These are phyloP conservation scores for Heteromeles arbutifolia DNA, from an alignment of 306 rosid species.

Conservation along the genomic window DNA sequence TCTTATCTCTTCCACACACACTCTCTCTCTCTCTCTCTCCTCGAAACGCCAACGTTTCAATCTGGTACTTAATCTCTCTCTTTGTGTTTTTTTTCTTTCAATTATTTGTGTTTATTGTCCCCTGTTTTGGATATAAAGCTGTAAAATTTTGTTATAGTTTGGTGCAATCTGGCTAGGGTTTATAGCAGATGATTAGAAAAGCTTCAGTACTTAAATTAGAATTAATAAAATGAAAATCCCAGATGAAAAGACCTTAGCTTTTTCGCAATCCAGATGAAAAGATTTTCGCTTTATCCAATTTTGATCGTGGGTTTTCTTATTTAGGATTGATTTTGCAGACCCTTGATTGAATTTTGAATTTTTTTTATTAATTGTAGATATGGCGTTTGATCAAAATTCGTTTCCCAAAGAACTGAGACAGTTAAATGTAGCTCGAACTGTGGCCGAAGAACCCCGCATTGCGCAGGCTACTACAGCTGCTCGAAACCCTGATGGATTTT, in stretches of 20 bases:
- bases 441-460: conserved; percentile 61
- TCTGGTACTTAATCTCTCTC: conserved; percentile 20
- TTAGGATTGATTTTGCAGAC: conserved; percentile 13
- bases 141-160: conserved; percentile 5
- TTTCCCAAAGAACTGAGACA: conserved; percentile 51
- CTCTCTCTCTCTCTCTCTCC: background rate
- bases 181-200: conserved; percentile 12
- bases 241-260: conserved; percentile 4
- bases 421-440: conserved; percentile 42
- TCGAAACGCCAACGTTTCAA: conserved; percentile 5
- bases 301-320: background rate
- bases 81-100: background rate
- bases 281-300: conserved; percentile 7
- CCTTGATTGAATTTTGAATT: background rate
- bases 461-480: conserved; percentile 24
- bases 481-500: conserved; percentile 26
- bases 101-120: background rate
- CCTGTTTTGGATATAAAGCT: background rate
- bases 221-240: background rate
- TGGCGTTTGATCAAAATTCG: conserved; percentile 81
- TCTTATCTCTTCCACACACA: background rate
- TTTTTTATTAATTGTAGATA: conserved; percentile 11
- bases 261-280: background rate
- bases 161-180: conserved; percentile 38
- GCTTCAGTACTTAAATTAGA: conserved; percentile 7